These are phyloP conservation scores for Fusarium incarnatum DNA, from an alignment of 2,329 filamentous ascomycete species.

Conservation along the genomic window DNA sequence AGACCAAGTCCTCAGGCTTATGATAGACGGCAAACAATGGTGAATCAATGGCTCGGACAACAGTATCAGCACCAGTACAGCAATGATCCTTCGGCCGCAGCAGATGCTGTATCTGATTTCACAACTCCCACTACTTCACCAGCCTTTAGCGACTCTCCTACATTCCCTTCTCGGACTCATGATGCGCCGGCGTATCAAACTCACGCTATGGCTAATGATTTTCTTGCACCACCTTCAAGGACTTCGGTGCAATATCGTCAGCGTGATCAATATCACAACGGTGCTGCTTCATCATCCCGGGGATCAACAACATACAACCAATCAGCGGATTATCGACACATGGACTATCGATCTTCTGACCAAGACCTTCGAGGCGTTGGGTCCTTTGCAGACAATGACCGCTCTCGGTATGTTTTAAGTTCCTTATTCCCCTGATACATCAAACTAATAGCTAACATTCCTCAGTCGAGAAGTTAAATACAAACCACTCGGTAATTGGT, in stretches of 20 bases:
- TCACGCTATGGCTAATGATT: constrained; percentile 20
- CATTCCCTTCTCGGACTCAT: constrained; percentile 34
- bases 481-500: constrained; percentile 47
- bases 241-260: constrained; percentile 9
- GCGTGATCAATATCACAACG: not conserved
- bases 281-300: constrained; percentile 25
- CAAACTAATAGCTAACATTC: not conserved
- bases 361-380: constrained; percentile 43
- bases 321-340: constrained; percentile 28
- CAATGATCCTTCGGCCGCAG: constrained; percentile 30
- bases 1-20: constrained; percentile 31
- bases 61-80: constrained; percentile 38
- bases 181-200: constrained; percentile 26
- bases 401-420: constrained; percentile 23
- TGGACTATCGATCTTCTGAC: constrained; percentile 24
- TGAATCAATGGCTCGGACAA: constrained; percentile 45
- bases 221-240: constrained; percentile 33
- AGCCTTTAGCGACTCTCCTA: constrained; percentile 45
- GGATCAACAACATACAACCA: constrained; percentile 23
- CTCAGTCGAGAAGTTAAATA: constrained; percentile 43
- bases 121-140: constrained; percentile 44
- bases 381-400: constrained; percentile 39
- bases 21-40: constrained; percentile 36
- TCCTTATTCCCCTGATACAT: no score
- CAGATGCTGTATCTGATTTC: constrained; percentile 41